Evolutionary conservation across 495 filamentous ascomycete genomes (phyloP), one percentile per base, ranked within the genome.

Genomic region (Alectoria sarmentosa): DNA sequence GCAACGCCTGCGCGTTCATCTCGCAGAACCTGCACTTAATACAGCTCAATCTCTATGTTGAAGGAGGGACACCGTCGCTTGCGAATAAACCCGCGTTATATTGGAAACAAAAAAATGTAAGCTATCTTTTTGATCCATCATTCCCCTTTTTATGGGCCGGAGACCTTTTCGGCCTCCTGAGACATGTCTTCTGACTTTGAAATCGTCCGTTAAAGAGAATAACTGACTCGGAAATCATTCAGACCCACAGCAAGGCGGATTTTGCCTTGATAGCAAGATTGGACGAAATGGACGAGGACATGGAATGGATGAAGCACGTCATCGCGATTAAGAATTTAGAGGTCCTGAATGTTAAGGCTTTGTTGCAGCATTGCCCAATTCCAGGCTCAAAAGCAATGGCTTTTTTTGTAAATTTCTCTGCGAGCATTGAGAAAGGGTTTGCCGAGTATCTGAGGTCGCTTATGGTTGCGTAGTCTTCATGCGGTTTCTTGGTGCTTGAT

Each of bases 231-330:
- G n/a, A n/a, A n/a, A n/a, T n/a, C n/a, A n/a, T n/a, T n/a, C n/a
- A n/a, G n/a, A 70, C 73, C 26, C 76, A 79, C 49, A 69, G 71
- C 1, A 73, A 69, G 23, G 58, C 69, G 26, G 79, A 83, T 55
- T 76, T 82, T 61, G 71, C 73, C 54, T 66, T 75, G 3, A 67
- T 79, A 37, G 67, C 69, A 52, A 72, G 69, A 49, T 69, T 75
- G 69, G 68, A 69, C 71, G 56, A 65, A 37, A 58, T 30, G 48
- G 60, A 76, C 65, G 76, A 80, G 56, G 68, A 70, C 15, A 66
- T 84, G 57, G 79, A 83, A 32, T 85, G 83, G 82, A 75, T 80
- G 26, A 71, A 73, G 55, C 75, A 79, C 52, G 61, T 83, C 37
- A 62, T 73, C 19, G 72, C 69, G 26, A 69, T 83, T 60, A 75